Percentiles rank a stretch among this genome's conserved stretches.
These are phyloP conservation scores for Arachnomyces sp. DNA, from an alignment of 2,329 filamentous ascomycete species.

Conservation along the genomic window DNA sequence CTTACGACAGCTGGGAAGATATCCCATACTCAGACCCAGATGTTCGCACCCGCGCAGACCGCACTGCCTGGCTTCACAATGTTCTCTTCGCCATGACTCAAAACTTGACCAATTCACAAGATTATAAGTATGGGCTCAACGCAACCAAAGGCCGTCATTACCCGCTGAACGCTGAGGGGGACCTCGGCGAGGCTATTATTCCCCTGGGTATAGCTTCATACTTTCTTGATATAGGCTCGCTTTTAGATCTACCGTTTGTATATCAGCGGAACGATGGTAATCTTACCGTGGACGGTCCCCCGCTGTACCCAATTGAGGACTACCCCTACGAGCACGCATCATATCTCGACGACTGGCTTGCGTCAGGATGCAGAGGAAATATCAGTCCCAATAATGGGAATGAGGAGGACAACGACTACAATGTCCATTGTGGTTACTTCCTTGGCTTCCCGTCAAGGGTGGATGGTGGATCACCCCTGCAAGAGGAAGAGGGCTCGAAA, in stretches of 20 bases:
- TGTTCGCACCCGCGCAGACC: not conserved
- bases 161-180: not conserved
- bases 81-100: not conserved
- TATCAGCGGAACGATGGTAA: too few relatives aligned
- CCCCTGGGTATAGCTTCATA: too few relatives aligned
- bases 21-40: slow-evolving; percentile 2
- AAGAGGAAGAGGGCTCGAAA: slow-evolving; percentile 29
- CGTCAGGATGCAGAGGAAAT: too few relatives aligned
- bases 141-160: not conserved
- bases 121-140: not conserved
- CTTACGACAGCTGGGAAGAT: slow-evolving; percentile 11
- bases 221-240: too few relatives aligned
- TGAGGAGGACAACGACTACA: slow-evolving; percentile 30
- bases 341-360: too few relatives aligned
- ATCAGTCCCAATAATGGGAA: too few relatives aligned
- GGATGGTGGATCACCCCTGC: slow-evolving; percentile 21
- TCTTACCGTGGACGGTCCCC: too few relatives aligned
- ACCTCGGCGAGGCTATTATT: not conserved
- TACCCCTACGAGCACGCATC: too few relatives aligned
- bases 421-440: slow-evolving; percentile 26
- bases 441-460: slow-evolving; percentile 26
- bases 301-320: too few relatives aligned
- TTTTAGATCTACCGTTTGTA: too few relatives aligned
- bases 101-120: slow-evolving; percentile 1
- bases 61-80: slow-evolving; percentile 3